These are phyloP conservation scores for Musa balbisiana DNA, from an alignment of 202 grass and related monocot genomes.

Conservation along the genomic window DNA sequence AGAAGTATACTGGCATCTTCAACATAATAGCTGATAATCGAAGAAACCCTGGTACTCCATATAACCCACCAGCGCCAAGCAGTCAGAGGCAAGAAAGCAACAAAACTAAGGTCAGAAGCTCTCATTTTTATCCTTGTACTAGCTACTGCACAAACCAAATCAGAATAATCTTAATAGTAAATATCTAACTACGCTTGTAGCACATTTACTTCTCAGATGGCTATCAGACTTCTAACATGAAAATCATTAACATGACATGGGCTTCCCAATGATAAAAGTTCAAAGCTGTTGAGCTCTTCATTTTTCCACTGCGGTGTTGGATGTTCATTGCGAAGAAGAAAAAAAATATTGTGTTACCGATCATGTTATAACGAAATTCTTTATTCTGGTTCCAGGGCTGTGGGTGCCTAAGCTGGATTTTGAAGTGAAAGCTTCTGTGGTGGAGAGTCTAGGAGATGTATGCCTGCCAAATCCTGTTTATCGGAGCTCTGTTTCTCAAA, in stretches of 20 bases:
- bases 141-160: not conserved
- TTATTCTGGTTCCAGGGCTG: slow-evolving; percentile 4
- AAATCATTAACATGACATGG: not conserved
- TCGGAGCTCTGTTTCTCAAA: not conserved
- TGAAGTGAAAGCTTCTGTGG: not conserved
- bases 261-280: too few species aligned
- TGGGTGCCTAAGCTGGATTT: slow-evolving; percentile 3
- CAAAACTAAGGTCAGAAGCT: not conserved
- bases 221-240: not conserved
- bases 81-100: not conserved
- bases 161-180: not conserved
- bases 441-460: not conserved
- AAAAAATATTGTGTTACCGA: not conserved
- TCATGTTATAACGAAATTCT: not conserved
- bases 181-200: not conserved
- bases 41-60: slow-evolving; percentile 2
- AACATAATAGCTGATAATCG: not conserved
- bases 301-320: not conserved
- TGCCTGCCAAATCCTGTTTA: not conserved
- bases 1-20: slow-evolving; percentile 13
- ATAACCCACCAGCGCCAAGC: not conserved
- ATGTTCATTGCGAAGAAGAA: not conserved
- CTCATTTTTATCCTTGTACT: not conserved
- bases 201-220: not conserved
- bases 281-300: not conserved